Base-by-base conservation (phyloP, 257 asterid genomes). In the Solanum clarkiae region DNA sequence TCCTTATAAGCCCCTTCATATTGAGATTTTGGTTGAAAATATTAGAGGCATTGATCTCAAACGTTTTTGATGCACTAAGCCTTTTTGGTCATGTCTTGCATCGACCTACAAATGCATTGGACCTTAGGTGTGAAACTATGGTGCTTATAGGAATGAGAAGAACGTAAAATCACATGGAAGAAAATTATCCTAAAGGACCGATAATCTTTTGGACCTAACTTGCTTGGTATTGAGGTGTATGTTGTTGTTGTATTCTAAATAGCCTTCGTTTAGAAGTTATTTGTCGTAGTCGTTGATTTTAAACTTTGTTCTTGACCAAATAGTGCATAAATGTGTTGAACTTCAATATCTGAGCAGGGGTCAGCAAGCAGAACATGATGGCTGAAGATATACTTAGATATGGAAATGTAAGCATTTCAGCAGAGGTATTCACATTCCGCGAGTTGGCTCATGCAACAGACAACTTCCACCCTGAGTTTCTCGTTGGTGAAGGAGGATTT, bases 401-500 rank as follows among this genome's bases (percentile, higher is more conserved):
- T 72, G 94, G 96, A 26, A 69, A 86, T 17, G 85, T 68, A 63
- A 87, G 86, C 85, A 88, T 89, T 77, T 92, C 96, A 8, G 93
- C 96, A 15, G 95, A 93, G 87, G 93, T 93, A 47, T 93, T 93
- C 89, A 91, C 98, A 57, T 96, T 96, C 84, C 93, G 97, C 1
- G 99, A 94, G 69, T 86, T 94, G 10, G 99, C 98, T 18, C 79
- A 36, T 45, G 95, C 98, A 5, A 94, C 98, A 6, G 94, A 96
- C 71, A 94, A 93, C 82, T 96, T 96, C 88, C 92, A 92, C 47
- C 91, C 98, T n/a, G 97, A 94, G 9, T 83, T 91, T 49, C 89
- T 93, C 5, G 88, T 96, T 12, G 98, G 98, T 6, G 96, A 94
- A 89, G 99, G 99, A 77, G 97, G 97, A 77, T 96, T 94, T 26